These are phyloP conservation scores for Monilinia vaccinii-corymbosi DNA, from an alignment of 2,329 filamentous ascomycete species.

Conservation along the genomic window DNA sequence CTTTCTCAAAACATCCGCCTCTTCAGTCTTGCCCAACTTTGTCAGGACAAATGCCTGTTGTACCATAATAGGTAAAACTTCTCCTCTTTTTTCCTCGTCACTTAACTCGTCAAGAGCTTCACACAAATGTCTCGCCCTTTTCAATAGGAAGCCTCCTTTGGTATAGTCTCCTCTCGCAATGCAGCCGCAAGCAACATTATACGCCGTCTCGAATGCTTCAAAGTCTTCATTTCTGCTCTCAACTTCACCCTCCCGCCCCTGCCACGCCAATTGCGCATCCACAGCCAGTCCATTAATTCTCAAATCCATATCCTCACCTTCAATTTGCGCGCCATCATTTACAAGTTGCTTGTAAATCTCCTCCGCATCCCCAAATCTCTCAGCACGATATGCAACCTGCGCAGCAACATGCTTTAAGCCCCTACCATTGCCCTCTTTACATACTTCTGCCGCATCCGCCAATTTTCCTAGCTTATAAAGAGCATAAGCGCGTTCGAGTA, in stretches of 20 bases:
- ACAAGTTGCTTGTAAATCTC: constrained; percentile 54
- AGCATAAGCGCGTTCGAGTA: constrained; percentile 70
- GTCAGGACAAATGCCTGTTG: constrained; percentile 68
- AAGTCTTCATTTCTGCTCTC: constrained; percentile 42
- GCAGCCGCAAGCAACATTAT: constrained; percentile 67
- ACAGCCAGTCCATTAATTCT: constrained; percentile 67
- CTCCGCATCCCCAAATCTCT: constrained; percentile 61
- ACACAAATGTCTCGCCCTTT: constrained; percentile 62
- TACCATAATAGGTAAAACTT: constrained; percentile 65
- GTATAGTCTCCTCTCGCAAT: constrained; percentile 60
- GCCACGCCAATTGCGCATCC: constrained; percentile 65
- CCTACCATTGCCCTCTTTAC: constrained; percentile 15
- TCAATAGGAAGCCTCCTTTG: constrained; percentile 57
- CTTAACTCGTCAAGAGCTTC: constrained; percentile 63
- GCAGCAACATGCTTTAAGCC: constrained; percentile 44
- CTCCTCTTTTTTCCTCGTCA: constrained; percentile 64
- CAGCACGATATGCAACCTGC: constrained; percentile 64
- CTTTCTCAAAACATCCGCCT: constrained; percentile 54
- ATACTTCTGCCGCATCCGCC: constrained; percentile 44
- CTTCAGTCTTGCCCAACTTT: constrained; percentile 54
- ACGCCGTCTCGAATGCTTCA: constrained; percentile 73
- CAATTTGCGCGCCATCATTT: constrained; percentile 33
- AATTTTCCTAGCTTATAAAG: constrained; percentile 71
- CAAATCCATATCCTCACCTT: constrained; percentile 63
- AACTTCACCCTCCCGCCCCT: constrained; percentile 35